These are phyloP conservation scores for Magnolia officinalis DNA, from an alignment of 164 flowering plant genomes.

Conservation along the genomic window DNA sequence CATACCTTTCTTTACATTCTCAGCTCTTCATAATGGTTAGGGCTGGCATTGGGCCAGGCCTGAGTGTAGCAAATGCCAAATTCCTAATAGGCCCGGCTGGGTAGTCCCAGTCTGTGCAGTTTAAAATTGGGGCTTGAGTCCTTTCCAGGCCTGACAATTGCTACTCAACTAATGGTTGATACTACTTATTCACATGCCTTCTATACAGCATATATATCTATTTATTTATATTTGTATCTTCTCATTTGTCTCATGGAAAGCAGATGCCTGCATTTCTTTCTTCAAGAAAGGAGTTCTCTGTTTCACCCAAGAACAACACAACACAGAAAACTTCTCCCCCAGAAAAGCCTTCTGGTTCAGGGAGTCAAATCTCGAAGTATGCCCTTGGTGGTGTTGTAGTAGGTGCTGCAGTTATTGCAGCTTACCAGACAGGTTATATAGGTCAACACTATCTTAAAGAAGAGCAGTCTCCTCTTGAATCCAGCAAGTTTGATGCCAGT, in stretches of 20 bases:
- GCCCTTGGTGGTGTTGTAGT: constrained; percentile 46
- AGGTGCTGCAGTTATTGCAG: constrained; percentile 46
- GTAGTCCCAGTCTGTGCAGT: not conserved
- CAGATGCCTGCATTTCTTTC: constrained; percentile 44
- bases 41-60: no score
- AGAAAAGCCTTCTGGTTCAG: constrained; percentile 35
- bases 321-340: constrained; percentile 27
- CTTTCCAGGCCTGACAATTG: not conserved
- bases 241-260: not conserved
- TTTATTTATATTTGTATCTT: not conserved
- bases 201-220: not conserved
- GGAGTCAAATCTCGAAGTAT: constrained; percentile 32
- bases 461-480: constrained; percentile 10
- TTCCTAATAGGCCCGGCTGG: not conserved
- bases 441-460: constrained; percentile 32
- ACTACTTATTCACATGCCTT: not conserved
- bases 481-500: constrained; percentile 6
- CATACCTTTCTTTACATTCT: no score
- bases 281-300: constrained; percentile 53
- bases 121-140: not conserved
- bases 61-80: no score
- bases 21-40: no score
- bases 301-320: constrained; percentile 26
- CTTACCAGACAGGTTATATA: constrained; percentile 59
- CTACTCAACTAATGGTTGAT: not conserved